phyloP scores from a whole-genome alignment of 495 filamentous ascomycete genomes.

The Wilcoxina mikolae region DNA sequence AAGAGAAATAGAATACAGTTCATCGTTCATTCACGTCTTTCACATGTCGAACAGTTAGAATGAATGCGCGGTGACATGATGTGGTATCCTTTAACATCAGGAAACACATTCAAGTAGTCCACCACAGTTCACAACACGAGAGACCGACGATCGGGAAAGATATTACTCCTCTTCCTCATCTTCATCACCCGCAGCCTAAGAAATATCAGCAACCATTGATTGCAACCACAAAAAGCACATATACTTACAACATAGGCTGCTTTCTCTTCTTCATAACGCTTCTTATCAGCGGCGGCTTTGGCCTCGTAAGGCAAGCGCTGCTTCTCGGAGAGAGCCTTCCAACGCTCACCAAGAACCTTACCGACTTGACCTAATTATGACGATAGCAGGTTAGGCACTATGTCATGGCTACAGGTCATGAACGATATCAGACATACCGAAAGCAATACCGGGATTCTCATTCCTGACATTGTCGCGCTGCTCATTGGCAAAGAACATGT shows the following conservation, averaged over 20 bases:
- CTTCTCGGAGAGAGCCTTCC: constrained; percentile 85
- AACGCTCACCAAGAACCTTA: constrained; percentile 91
- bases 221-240: too few relatives aligned
- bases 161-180: constrained; percentile 40
- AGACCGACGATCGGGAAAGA: not conserved
- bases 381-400: not conserved
- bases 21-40: not conserved
- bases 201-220: constrained; percentile 18
- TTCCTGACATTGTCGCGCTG: constrained; percentile 94
- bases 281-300: constrained; percentile 92
- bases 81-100: not conserved
- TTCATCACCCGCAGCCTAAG: constrained; percentile 37
- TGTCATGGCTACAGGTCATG: not conserved
- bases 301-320: constrained; percentile 86
- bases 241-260: constrained; percentile 67
- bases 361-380: constrained; percentile 66
- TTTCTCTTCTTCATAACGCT: constrained; percentile 97
- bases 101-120: not conserved
- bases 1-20: constrained; percentile 7
- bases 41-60: not conserved
- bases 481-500: constrained; percentile 99
- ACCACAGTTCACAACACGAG: not conserved
- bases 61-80: not conserved
- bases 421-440: constrained; percentile 46
- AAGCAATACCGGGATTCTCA: constrained; percentile 95